These are phyloP conservation scores for Fusarium nygamai DNA, from an alignment of 2,329 filamentous ascomycete species.

Conservation along the genomic window DNA sequence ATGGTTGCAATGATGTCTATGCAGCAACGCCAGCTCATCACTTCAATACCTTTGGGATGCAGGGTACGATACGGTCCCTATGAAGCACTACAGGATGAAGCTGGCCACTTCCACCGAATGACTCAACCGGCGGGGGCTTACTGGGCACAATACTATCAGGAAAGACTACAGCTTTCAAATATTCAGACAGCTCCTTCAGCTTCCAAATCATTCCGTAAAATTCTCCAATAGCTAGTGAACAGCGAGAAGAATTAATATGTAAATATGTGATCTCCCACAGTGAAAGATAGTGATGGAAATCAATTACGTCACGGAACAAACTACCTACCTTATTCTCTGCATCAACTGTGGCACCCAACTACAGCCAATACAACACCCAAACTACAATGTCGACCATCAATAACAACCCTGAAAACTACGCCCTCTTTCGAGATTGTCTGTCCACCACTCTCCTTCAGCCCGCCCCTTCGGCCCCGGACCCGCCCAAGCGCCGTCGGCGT, in stretches of 20 bases:
- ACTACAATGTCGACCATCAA: slow-evolving; percentile 32
- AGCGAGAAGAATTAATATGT: not conserved
- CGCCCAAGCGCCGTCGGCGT: slow-evolving; percentile 56
- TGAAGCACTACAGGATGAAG: not conserved
- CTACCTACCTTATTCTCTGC: not conserved
- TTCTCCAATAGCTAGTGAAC: not conserved
- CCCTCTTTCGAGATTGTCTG: slow-evolving; percentile 78
- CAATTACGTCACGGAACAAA: slow-evolving; percentile 34
- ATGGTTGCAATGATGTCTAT: not conserved
- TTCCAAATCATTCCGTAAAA: slow-evolving; percentile 26
- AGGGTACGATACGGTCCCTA: not conserved
- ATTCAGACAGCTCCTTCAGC: not conserved
- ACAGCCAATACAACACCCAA: not conserved
- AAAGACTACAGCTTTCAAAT: slow-evolving; percentile 1
- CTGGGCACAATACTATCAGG: not conserved
- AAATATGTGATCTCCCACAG: not conserved
- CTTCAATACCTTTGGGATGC: not conserved
- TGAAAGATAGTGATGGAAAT: not conserved
- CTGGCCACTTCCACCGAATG: slow-evolving; percentile 30
- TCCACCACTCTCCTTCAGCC: slow-evolving; percentile 74
- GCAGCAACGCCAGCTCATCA: not conserved
- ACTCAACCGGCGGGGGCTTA: slow-evolving; percentile 25
- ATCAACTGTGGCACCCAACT: not conserved
- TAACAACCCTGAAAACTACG: slow-evolving; percentile 50
- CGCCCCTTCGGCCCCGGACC: slow-evolving; percentile 57